Base-by-base conservation (phyloP, 2,329 filamentous ascomycete genomes). In the Sarocladiaceae sp. region DNA sequence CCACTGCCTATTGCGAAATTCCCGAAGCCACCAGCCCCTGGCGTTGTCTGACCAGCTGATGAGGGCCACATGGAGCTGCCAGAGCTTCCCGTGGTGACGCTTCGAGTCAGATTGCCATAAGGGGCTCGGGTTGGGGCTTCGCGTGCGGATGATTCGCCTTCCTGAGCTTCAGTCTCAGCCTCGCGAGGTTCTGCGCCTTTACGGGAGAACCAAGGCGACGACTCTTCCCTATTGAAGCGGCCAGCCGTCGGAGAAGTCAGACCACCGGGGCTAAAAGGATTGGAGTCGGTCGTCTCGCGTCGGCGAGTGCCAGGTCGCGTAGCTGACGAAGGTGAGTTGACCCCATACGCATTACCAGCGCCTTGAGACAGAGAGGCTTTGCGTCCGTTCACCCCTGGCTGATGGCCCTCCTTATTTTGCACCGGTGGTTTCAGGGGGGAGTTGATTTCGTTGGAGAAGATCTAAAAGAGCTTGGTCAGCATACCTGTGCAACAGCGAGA, bases 371-470 rank as follows among this genome's bases (percentile, higher is more conserved):
- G 65, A 1, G 90, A 96, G 13, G 82, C 73, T 67, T 95, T 96
- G 46, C 91, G 85, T 40, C 83, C 78, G 45, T 85, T 82, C 10
- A 72, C 73, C 60, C 76, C 45, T 21, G 39, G 62, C 62, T 75
- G 61, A 61, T 73, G 63, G 67, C 80, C 68, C 33, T 79, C 74
- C 55, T 83, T 81, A 48, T 87, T 91, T 57, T 87, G 84, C 24
- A 81, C 78, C 16, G 87, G 86, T 7, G 87, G 85, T 65, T 97
- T 97, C 53, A 96, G 72, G 26, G 89, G 85, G 27, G 93, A 96
- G 63, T 97, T 98, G 59, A 98, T 89, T 51, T 94, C 93, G 42
- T 78, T 79, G 42, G 80, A 67, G 64, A 96, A 96, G 50, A 85
- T 70, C 85, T 95, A 62, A 33, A 45, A 4, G 4, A 23, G 18